phyloP scores from a whole-genome alignment of 2,329 filamentous ascomycete species.

The Drechmeria coniospora region DNA sequence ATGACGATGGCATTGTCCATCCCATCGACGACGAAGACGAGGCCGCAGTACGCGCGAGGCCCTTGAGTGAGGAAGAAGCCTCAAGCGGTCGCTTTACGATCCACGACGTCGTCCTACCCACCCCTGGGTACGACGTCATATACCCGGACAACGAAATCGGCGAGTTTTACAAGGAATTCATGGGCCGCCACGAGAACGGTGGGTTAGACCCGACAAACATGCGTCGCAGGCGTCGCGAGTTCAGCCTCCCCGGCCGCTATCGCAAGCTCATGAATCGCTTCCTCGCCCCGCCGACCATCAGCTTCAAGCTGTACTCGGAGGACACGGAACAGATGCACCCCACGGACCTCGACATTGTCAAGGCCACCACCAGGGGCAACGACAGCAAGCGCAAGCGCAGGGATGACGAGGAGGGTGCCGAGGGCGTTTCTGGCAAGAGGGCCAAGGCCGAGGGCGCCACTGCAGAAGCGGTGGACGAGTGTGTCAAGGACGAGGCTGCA shows the following conservation, averaged over 20 bases:
- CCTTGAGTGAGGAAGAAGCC: slow-evolving; percentile 64
- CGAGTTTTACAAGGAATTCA: slow-evolving; percentile 74
- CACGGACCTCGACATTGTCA: slow-evolving; percentile 66
- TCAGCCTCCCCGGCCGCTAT: slow-evolving; percentile 79
- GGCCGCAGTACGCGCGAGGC: slow-evolving; percentile 43
- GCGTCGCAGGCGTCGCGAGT: slow-evolving; percentile 72
- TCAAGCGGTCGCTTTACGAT: slow-evolving; percentile 62
- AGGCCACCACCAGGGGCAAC: slow-evolving; percentile 15
- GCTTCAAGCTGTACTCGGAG: slow-evolving; percentile 53
- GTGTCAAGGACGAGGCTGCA: slow-evolving; percentile 1
- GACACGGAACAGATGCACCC: slow-evolving; percentile 73
- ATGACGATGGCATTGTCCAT: slow-evolving; percentile 31
- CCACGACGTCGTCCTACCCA: slow-evolving; percentile 78
- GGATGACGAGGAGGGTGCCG: slow-evolving; percentile 5
- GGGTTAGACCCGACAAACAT: slow-evolving; percentile 70
- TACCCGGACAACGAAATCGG: slow-evolving; percentile 77
- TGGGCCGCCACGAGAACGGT: slow-evolving; percentile 66
- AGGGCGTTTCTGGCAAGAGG: slow-evolving; percentile 8
- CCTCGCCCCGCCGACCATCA: slow-evolving; percentile 45
- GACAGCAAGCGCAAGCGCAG: slow-evolving; percentile 6
- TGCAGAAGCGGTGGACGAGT: slow-evolving; percentile 2
- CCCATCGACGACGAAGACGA: slow-evolving; percentile 26
- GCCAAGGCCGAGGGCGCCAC: slow-evolving; percentile 3
- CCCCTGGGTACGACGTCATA: slow-evolving; percentile 78
- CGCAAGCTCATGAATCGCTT: slow-evolving; percentile 68